Evolutionary conservation across 371 early-diverging fungal genomes (phyloP), one percentile per base, ranked within the genome.

Genomic region (Mortierella sp.): DNA sequence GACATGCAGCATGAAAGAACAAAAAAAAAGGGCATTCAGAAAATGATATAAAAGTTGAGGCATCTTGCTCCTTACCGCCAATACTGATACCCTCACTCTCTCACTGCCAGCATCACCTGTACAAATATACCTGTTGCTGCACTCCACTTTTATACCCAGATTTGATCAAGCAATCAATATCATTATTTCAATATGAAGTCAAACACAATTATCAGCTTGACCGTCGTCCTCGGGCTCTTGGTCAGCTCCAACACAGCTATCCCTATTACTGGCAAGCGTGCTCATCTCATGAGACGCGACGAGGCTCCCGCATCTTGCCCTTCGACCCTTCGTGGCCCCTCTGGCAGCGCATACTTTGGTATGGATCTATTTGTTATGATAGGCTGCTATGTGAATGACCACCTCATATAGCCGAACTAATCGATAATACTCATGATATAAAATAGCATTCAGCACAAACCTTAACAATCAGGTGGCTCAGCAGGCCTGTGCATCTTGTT

Each of bases 401-500:
- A 37, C 57, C 57, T 53, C 51, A 60, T 56, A 10, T 51, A n/a
- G n/a, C n/a, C n/a, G n/a, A n/a, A n/a, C n/a, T n/a, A n/a, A n/a
- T 29, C 63, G 15, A 29, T 15, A 23, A 22, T 53, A 17, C 37
- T 37, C 51, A 34, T 13, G 15, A 37, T 4, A 35, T 31, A 57
- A 17, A 53, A 28, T 37, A 76, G 77, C 77, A 7, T 76, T 76
- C 61, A 76, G 65, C 42, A 47, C 72, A n/a, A 64, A 64, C 17
- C 55, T 76, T 29, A 55, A n/a, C 26, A 60, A 68, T 49, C 15
- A 58, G 22, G 61, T 64, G 10, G 77, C 77, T 2, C 40, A 56
- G 22, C 43, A 76, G 37, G 77, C 77, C 12, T 76, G 77, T 32
- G 72, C 72, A 5, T 76, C 77, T 9, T 76, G 77, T 54, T 64